Evolutionary conservation across 768 basidiomycete genomes (phyloP).

Genomic region (Hirschioporus abietinus): DNA sequence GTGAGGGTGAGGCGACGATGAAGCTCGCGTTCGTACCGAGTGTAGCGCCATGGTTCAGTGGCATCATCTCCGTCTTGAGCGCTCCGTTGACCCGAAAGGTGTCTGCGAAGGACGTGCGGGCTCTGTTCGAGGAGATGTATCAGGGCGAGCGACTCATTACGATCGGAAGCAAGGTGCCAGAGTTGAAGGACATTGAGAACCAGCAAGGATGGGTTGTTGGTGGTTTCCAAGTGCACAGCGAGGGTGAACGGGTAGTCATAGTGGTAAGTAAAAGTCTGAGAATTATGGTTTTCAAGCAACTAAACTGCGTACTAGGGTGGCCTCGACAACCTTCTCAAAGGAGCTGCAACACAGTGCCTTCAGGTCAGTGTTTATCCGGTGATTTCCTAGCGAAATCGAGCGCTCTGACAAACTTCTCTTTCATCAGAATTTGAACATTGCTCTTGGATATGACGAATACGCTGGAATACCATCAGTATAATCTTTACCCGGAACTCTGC

Average conservation of each 20-base stretch:
- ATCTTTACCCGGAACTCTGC: not conserved
- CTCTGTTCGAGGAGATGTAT: slow-evolving; percentile 77
- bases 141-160: slow-evolving; percentile 64
- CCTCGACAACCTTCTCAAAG: slow-evolving; percentile 94
- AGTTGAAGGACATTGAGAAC: slow-evolving; percentile 67
- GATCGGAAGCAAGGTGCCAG: slow-evolving; percentile 65
- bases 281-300: not conserved
- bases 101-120: slow-evolving; percentile 64
- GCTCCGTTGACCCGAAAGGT: slow-evolving; percentile 69
- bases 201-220: slow-evolving; percentile 90
- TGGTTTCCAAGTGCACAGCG: slow-evolving; percentile 89
- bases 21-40: slow-evolving; percentile 82
- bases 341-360: slow-evolving; percentile 97
- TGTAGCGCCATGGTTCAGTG: slow-evolving; percentile 94
- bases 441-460: slow-evolving; percentile 82
- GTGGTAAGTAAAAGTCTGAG: slow-evolving; percentile 51
- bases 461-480: slow-evolving; percentile 59
- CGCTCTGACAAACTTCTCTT: slow-evolving; percentile 4
- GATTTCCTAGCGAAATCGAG: not conserved
- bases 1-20: slow-evolving; percentile 19
- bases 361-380: slow-evolving; percentile 53
- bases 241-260: slow-evolving; percentile 88
- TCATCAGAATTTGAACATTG: slow-evolving; percentile 79
- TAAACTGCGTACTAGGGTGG: slow-evolving; percentile 57
- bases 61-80: slow-evolving; percentile 84